These are phyloP conservation scores for Solanum corneliomulleri DNA, from an alignment of 257 asterid species.

Conservation along the genomic window DNA sequence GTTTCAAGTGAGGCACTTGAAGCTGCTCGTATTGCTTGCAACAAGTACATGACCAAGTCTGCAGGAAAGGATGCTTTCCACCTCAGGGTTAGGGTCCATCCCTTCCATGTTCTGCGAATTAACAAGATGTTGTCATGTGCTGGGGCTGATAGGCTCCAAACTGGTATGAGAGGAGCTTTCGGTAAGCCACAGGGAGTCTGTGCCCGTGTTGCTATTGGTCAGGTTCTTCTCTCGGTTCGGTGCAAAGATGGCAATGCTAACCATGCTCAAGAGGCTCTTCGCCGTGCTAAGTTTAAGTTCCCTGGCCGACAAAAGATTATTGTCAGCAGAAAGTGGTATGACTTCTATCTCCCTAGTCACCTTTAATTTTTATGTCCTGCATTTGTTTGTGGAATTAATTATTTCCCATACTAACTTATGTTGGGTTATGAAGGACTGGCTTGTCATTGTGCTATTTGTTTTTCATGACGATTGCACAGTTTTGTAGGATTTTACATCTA, in stretches of 20 bases:
- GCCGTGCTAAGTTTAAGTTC: conserved; percentile 15
- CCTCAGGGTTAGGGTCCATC: conserved; percentile 14
- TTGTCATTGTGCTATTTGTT: neutral
- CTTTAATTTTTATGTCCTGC: neutral
- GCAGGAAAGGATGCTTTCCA: conserved; percentile 11
- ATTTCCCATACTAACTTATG: neutral
- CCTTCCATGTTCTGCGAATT: conserved; percentile 10
- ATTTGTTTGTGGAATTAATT: neutral
- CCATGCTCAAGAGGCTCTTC: conserved; percentile 10
- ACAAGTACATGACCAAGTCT: conserved; percentile 14
- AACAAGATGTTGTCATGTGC: conserved; percentile 17
- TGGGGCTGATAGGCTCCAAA: conserved; percentile 17
- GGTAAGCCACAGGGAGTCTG: conserved; percentile 13
- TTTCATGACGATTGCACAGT: no score
- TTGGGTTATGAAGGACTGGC: neutral
- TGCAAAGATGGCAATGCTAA: conserved; percentile 3
- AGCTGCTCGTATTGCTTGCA: conserved; percentile 13
- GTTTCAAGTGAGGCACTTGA: conserved; percentile 11
- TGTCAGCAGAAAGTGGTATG: conserved; percentile 10
- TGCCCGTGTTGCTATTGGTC: conserved; percentile 16
- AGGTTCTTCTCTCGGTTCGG: conserved; percentile 13
- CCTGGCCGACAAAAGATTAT: conserved; percentile 17
- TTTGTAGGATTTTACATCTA: no score
- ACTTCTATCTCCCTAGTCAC: neutral
- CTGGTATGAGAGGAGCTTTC: conserved; percentile 13